These are phyloP conservation scores for Yamadazyma nakazawae DNA, from an alignment of 805 yeast genomes.

Conservation along the genomic window DNA sequence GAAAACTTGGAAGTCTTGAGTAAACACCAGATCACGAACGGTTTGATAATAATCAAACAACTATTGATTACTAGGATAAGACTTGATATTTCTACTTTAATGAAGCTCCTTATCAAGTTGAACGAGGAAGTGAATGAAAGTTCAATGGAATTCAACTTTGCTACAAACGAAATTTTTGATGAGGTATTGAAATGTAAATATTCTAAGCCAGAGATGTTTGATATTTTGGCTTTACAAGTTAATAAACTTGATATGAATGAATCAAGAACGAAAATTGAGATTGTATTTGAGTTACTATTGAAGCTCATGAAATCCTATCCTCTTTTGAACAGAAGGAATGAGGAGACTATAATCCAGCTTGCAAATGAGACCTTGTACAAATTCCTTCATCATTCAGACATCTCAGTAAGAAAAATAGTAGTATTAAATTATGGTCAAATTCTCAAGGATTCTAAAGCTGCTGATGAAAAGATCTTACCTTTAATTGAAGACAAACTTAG, in stretches of 20 bases:
- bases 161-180: constrained; percentile 13
- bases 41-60: constrained; percentile 36
- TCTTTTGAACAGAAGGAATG: neutral
- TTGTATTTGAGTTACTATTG: constrained; percentile 21
- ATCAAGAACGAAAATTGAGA: neutral
- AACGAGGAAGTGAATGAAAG: constrained; percentile 10
- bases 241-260: neutral
- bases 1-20: constrained; percentile 4
- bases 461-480: constrained; percentile 25
- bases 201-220: neutral
- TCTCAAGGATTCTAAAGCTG: constrained; percentile 16
- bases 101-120: constrained; percentile 16
- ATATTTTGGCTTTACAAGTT: neutral
- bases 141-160: constrained; percentile 14
- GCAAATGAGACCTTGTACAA: constrained; percentile 29
- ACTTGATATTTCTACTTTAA: constrained; percentile 17
- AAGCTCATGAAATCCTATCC: constrained; percentile 21
- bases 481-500: constrained; percentile 27
- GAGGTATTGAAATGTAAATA: constrained; percentile 7
- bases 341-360: constrained; percentile 15
- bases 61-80: constrained; percentile 25
- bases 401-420: constrained; percentile 36
- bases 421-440: constrained; percentile 37
- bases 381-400: constrained; percentile 27
- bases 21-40: constrained; percentile 21